phyloP scores from a whole-genome alignment of 2,329 filamentous ascomycete genomes.

The Neonectria sp. region DNA sequence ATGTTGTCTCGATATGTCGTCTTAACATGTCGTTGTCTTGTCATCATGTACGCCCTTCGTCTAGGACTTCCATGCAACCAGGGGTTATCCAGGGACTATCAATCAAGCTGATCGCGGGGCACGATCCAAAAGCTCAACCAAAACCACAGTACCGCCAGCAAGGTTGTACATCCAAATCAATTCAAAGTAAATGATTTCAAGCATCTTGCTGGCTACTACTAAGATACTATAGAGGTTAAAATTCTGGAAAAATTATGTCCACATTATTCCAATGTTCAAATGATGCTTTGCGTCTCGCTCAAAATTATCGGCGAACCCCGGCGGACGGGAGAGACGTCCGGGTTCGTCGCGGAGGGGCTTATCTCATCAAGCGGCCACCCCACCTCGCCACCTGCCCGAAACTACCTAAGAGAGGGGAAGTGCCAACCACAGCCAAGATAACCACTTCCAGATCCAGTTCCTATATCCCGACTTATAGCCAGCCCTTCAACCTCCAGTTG shows the following conservation, averaged over 20 bases:
- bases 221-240: no score
- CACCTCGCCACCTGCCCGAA: not conserved
- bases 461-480: slow-evolving; percentile 6
- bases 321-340: not conserved
- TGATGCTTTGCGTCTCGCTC: not conserved
- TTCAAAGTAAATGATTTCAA: not conserved
- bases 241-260: no score
- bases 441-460: not conserved
- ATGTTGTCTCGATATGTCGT: no score
- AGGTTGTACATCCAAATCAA: not conserved
- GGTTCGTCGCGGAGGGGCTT: slow-evolving; percentile 30
- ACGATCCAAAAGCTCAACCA: not conserved
- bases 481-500: not conserved
- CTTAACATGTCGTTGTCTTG: not conserved
- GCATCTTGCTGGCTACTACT: no score
- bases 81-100: not conserved
- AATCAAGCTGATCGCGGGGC: not conserved
- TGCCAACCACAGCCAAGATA: not conserved
- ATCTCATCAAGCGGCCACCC: slow-evolving; percentile 32
- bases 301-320: not conserved
- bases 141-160: not conserved
- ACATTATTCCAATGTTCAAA: not conserved
- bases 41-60: not conserved
- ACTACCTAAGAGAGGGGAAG: slow-evolving; percentile 9
- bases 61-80: not conserved